Percentiles rank a stretch among this genome's conserved stretches.
phyloP scores from a whole-genome alignment of 257 asterid genomes.

The Ehretia macrophylla region DNA sequence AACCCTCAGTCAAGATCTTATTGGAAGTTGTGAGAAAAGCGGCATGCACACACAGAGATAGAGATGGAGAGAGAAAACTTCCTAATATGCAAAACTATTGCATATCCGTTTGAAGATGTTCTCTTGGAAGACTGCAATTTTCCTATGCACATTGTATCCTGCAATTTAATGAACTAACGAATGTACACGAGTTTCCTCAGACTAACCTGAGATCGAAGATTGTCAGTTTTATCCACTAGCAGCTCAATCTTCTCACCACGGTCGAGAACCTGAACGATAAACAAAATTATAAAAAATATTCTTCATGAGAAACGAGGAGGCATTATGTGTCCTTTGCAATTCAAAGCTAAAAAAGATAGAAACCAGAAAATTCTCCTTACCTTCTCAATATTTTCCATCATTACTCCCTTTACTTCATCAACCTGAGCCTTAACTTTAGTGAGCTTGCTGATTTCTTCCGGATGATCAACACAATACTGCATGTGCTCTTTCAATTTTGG shows the following conservation, averaged over 20 bases:
- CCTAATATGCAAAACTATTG: too few relatives aligned
- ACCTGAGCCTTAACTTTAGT: slow-evolving; percentile 56
- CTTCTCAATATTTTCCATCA: slow-evolving; percentile 65
- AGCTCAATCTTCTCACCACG: slow-evolving; percentile 49
- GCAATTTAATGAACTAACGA: too few relatives aligned
- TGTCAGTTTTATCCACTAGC: slow-evolving; percentile 46
- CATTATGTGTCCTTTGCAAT: not conserved
- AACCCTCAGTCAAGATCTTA: not conserved
- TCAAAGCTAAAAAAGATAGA: not conserved
- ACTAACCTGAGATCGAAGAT: slow-evolving; percentile 49
- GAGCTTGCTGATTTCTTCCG: slow-evolving; percentile 48
- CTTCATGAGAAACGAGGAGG: not conserved
- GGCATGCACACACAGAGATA: too few relatives aligned
- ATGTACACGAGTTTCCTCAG: not conserved
- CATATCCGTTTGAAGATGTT: too few relatives aligned
- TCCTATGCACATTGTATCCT: too few relatives aligned
- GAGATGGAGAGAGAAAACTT: too few relatives aligned
- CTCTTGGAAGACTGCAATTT: too few relatives aligned
- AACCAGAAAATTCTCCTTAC: slow-evolving; percentile 13
- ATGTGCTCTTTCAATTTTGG: slow-evolving; percentile 53
- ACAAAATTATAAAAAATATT: not conserved
- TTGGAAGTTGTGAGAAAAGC: too few relatives aligned
- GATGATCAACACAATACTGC: slow-evolving; percentile 43
- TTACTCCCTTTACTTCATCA: slow-evolving; percentile 50
- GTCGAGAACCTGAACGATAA: slow-evolving; percentile 39